Evolutionary conservation across 352 stramenopile genomes (phyloP).

Genomic region (Aphanomyces cochlioides): DNA sequence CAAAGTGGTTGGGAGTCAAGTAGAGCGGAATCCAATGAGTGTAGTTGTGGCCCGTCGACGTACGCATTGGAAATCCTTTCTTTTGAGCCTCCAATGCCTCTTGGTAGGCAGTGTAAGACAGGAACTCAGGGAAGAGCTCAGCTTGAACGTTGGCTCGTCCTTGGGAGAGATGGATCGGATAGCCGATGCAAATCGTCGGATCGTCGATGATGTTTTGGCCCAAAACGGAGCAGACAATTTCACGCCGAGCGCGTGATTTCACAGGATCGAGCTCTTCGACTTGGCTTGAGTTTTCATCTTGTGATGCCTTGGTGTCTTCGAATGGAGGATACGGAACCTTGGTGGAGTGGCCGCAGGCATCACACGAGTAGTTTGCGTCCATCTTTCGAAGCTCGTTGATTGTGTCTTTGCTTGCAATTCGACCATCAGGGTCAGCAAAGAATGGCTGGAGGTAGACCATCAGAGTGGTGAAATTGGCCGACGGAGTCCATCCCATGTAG

Average conservation of each 20-base stretch:
- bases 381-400: not conserved
- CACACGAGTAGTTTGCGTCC: constrained; percentile 10
- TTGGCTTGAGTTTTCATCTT: not conserved
- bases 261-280: not conserved
- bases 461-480: constrained; percentile 11
- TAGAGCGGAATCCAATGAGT: constrained; percentile 14
- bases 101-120: constrained; percentile 3
- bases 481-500: constrained; percentile 14
- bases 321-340: not conserved
- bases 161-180: not conserved
- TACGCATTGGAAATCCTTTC: not conserved
- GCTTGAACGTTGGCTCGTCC: not conserved
- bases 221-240: constrained; percentile 8
- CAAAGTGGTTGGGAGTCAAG: not conserved
- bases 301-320: not conserved
- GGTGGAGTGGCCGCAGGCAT: constrained; percentile 7
- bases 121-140: constrained; percentile 11
- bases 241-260: not conserved
- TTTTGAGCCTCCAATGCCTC: not conserved
- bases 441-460: constrained; percentile 27
- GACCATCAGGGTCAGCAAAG: constrained; percentile 19
- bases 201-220: constrained; percentile 13
- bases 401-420: not conserved
- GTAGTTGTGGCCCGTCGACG: constrained; percentile 16
- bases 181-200: constrained; percentile 13